Conservation (phyloP, 306 rosid species). For the Gastrolobium villosum region DNA sequence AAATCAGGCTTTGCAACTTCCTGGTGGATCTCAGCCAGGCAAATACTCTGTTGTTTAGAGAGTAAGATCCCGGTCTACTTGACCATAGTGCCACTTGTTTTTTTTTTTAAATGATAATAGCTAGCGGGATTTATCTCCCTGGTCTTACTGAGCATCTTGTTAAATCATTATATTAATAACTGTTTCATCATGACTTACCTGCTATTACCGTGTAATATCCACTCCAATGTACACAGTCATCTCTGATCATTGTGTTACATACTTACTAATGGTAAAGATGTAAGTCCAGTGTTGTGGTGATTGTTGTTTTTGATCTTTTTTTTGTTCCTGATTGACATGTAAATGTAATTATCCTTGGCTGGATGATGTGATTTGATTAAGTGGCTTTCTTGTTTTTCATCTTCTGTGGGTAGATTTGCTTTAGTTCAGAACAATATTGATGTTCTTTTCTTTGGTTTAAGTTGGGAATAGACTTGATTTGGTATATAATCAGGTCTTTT, state of each 20-base stretch:
- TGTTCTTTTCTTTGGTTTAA: slow-evolving; percentile 4
- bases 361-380: slow-evolving; percentile 18
- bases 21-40: slow-evolving; percentile 93
- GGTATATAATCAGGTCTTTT: neutral
- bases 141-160: neutral
- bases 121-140: neutral
- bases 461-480: slow-evolving; percentile 27
- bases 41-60: slow-evolving; percentile 86
- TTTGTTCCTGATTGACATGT: neutral
- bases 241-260: slow-evolving; percentile 6
- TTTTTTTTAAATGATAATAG: slow-evolving; percentile 52
- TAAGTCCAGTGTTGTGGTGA: neutral
- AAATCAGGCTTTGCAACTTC: slow-evolving; percentile 86
- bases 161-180: neutral
- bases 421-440: slow-evolving; percentile 27
- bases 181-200: neutral
- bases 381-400: slow-evolving; percentile 15
- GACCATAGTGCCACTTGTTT: slow-evolving; percentile 30
- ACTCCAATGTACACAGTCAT: neutral
- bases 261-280: neutral
- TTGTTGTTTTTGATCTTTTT: neutral
- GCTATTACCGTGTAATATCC: neutral
- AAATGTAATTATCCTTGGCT: slow-evolving; percentile 1
- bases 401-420: slow-evolving; percentile 26
- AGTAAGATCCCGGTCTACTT: slow-evolving; percentile 58